These are phyloP conservation scores for Colletotrichum sp. DNA, from an alignment of 2,329 filamentous ascomycete species.

Conservation along the genomic window DNA sequence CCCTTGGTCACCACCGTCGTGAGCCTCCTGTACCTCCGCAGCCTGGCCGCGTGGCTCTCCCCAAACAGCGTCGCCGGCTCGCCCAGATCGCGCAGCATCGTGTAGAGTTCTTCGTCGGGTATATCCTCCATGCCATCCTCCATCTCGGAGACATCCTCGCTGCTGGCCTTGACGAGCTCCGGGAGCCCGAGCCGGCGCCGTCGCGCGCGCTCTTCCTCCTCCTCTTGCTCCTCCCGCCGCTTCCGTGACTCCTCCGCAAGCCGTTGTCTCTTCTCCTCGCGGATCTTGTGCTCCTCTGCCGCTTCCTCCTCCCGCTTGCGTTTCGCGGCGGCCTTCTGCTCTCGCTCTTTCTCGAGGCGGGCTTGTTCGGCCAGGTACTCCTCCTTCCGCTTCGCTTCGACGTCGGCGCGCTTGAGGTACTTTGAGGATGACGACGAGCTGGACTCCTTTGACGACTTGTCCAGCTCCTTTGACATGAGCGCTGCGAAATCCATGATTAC, in stretches of 20 bases:
- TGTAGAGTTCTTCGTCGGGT: conserved; percentile 70
- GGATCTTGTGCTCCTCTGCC: conserved; percentile 67
- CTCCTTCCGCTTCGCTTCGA: conserved; percentile 81
- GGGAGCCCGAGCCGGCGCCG: conserved; percentile 82
- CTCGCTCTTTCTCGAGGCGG: conserved; percentile 72
- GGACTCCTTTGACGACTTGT: conserved; percentile 71
- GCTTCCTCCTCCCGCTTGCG: conserved; percentile 90
- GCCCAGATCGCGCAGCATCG: conserved; percentile 71
- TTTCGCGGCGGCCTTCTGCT: conserved; percentile 75
- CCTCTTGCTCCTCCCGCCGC: conserved; percentile 74
- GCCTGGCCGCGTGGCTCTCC: conserved; percentile 72
- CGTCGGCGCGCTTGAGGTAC: conserved; percentile 83
- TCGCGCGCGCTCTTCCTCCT: conserved; percentile 73
- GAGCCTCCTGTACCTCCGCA: conserved; percentile 75
- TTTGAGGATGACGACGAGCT: conserved; percentile 60
- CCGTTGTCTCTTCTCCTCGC: conserved; percentile 81
- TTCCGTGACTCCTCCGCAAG: conserved; percentile 81
- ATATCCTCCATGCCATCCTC: conserved; percentile 66
- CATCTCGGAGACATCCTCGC: conserved; percentile 46
- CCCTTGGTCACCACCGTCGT: conserved; percentile 68
- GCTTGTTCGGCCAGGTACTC: conserved; percentile 85
- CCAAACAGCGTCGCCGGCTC: conserved; percentile 82
- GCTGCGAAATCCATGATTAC: conserved; percentile 89
- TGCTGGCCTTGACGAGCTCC: conserved; percentile 59
- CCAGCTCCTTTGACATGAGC: conserved; percentile 91